Evolutionary conservation across 345 rosid genomes (phyloP).

Genomic region (Adansonia digitata): DNA sequence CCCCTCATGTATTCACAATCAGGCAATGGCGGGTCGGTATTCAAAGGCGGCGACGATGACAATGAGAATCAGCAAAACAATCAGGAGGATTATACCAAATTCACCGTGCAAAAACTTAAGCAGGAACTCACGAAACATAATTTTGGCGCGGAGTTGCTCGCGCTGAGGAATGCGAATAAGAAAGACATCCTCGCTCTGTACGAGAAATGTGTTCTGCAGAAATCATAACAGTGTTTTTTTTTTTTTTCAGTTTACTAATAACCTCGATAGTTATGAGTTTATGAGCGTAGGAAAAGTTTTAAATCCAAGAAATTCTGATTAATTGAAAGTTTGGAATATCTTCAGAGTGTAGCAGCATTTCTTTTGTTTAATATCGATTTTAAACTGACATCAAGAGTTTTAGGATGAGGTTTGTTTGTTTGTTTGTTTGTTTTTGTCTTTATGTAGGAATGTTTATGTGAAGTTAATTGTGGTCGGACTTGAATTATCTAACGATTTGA

Average conservation of each 20-base stretch:
- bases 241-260: background rate
- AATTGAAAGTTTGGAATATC: background rate
- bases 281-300: background rate
- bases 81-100: constrained; percentile 71
- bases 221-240: constrained; percentile 38
- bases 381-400: background rate
- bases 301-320: background rate
- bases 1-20: constrained; percentile 34
- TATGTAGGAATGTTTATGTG: background rate
- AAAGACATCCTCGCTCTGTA: constrained; percentile 78
- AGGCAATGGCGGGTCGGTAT: constrained; percentile 67
- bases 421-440: too few species aligned
- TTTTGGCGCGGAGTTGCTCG: constrained; percentile 75
- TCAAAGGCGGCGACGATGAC: constrained; percentile 48
- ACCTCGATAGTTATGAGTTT: constrained; percentile 5
- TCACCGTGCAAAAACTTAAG: constrained; percentile 70
- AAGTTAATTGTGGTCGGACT: too few species aligned
- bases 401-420: background rate
- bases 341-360: background rate
- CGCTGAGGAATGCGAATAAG: constrained; percentile 66
- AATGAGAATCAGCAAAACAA: constrained; percentile 47
- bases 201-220: constrained; percentile 67
- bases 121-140: constrained; percentile 84
- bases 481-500: background rate
- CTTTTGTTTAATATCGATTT: background rate